phyloP scores from a whole-genome alignment of 176 grass and related monocot genomes.

The Zoysia pacifica region DNA sequence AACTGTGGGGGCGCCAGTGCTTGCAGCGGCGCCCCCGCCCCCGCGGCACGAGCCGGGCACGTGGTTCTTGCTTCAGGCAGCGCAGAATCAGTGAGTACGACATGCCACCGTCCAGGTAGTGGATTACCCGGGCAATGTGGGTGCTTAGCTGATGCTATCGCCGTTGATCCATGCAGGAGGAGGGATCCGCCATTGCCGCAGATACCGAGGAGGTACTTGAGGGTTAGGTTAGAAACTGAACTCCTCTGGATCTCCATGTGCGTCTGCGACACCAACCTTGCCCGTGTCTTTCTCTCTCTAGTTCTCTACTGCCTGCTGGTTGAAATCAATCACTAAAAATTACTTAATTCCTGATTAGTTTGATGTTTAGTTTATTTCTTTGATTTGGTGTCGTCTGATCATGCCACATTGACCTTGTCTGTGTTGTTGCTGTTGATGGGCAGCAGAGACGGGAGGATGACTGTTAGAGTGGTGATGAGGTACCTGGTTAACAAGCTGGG shows the following conservation, averaged over 20 bases:
- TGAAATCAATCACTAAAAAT: neutral
- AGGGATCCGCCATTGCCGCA: constrained; percentile 72
- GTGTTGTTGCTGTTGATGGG: neutral
- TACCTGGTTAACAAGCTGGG: constrained; percentile 74
- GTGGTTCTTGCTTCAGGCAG: constrained; percentile 64
- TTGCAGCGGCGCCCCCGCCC: constrained; percentile 45
- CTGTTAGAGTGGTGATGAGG: constrained; percentile 71
- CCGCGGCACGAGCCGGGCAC: constrained; percentile 59
- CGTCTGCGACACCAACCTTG: neutral
- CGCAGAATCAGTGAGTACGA: constrained; percentile 66
- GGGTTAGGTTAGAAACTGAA: constrained; percentile 62
- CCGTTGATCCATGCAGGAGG: constrained; percentile 51
- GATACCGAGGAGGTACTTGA: constrained; percentile 68
- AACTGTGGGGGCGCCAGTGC: neutral
- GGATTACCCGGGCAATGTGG: constrained; percentile 30
- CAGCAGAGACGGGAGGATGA: constrained; percentile 77
- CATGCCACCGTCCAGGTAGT: neutral
- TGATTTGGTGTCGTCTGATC: constrained; percentile 22
- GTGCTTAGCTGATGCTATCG: constrained; percentile 41
- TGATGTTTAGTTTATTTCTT: neutral
- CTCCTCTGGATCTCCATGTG: constrained; percentile 1
- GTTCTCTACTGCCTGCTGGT: neutral
- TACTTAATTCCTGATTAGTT: neutral
- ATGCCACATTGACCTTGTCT: constrained; percentile 31
- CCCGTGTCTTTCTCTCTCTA: neutral